These are phyloP conservation scores for Penicillium sp. DNA, from an alignment of 2,329 filamentous ascomycete species.

Conservation along the genomic window DNA sequence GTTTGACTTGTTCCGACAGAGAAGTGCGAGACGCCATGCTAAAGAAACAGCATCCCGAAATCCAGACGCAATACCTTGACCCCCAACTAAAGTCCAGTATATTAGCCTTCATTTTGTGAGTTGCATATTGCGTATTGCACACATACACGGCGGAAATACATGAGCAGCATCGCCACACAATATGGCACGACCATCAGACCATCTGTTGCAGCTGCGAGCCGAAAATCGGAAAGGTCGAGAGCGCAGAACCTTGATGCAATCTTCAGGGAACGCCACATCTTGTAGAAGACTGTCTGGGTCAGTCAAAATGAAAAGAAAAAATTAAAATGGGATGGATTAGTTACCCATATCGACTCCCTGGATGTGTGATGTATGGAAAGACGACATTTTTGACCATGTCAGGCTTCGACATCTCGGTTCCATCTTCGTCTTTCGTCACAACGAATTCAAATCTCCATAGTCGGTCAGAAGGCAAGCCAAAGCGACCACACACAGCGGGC, in stretches of 20 bases:
- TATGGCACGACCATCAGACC: conserved; percentile 47
- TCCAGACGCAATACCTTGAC: conserved; percentile 48
- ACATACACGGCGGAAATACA: conserved; percentile 56
- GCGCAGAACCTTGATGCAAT: conserved; percentile 53
- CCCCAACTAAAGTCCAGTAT: conserved; percentile 37
- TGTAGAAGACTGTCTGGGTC: conserved; percentile 21
- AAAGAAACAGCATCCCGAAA: conserved; percentile 45
- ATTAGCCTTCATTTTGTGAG: neutral
- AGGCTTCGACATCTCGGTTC: conserved; percentile 28
- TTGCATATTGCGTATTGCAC: neutral
- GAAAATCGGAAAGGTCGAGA: conserved; percentile 54
- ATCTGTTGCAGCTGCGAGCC: conserved; percentile 52
- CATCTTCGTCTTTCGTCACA: conserved; percentile 34
- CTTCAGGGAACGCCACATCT: conserved; percentile 45
- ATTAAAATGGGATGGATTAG: no score
- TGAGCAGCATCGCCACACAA: conserved; percentile 57
- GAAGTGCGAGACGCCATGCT: conserved; percentile 42
- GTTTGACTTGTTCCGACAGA: conserved; percentile 22
- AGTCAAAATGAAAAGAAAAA: neutral
- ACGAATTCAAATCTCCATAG: conserved; percentile 52
- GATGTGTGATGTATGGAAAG: conserved; percentile 32
- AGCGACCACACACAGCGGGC: conserved; percentile 51
- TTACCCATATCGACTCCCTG: conserved; percentile 31
- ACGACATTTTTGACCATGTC: conserved; percentile 28
- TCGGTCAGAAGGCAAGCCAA: conserved; percentile 46